Percentiles rank a stretch among this genome's conserved stretches.
Conservation (phyloP, 345 rosid genomes). For the Bruguiera sexangula region DNA sequence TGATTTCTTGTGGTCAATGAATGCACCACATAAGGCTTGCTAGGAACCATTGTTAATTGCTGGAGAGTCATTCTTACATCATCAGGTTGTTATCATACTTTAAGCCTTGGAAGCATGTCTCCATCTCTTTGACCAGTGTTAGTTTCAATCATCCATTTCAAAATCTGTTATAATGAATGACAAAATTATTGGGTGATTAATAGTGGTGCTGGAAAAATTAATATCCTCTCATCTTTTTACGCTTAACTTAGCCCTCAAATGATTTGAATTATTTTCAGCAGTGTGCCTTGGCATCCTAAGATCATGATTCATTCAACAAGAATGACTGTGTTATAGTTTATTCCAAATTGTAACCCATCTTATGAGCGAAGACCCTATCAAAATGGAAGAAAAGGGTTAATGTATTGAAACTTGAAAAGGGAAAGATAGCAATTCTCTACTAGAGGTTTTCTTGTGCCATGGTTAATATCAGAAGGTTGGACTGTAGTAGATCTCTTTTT, state of each 20-base stretch:
- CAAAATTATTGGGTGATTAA: too few species aligned
- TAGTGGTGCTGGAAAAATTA: too few species aligned
- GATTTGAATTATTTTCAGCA: not conserved
- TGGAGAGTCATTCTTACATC: too few species aligned
- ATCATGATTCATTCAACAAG: not conserved
- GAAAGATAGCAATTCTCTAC: not conserved
- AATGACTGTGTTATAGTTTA: not conserved
- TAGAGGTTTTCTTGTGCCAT: not conserved
- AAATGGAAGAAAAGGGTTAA: not conserved
- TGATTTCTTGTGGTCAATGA: not conserved
- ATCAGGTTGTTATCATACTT: too few species aligned
- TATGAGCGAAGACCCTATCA: not conserved
- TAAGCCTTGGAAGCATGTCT: too few species aligned
- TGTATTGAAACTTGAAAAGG: too few species aligned
- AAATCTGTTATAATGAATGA: too few species aligned
- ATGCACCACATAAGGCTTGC: not conserved
- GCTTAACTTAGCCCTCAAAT: not conserved
- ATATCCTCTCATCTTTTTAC: too few species aligned
- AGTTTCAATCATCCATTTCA: too few species aligned
- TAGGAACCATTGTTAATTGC: too few species aligned
- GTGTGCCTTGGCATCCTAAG: not conserved
- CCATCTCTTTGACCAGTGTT: too few species aligned
- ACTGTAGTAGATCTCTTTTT: not conserved
- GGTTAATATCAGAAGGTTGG: not conserved
- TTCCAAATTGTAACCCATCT: not conserved